Percentiles rank a stretch among this genome's conserved stretches.
Conservation (phyloP, 805 yeast species). For the Cyberlindnera xishuangbannaensis region DNA sequence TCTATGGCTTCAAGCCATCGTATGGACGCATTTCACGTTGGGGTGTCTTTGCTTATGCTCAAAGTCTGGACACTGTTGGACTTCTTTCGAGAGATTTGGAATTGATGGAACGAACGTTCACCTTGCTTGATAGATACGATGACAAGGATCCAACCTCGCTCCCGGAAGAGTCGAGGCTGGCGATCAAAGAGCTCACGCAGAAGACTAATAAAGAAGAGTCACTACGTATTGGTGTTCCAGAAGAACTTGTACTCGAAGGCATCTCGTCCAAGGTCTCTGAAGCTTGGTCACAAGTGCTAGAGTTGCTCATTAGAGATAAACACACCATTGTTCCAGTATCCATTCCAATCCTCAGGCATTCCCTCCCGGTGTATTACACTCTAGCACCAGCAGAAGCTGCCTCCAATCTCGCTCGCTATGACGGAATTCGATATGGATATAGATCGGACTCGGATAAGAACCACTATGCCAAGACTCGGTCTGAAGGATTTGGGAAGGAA, state of each 20-base stretch:
- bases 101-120: slow-evolving; percentile 43
- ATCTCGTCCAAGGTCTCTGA: slow-evolving; percentile 41
- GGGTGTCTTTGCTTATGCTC: slow-evolving; percentile 93
- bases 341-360: slow-evolving; percentile 57
- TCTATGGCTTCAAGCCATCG: slow-evolving; percentile 86
- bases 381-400: slow-evolving; percentile 92
- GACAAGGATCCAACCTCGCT: slow-evolving; percentile 75
- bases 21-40: slow-evolving; percentile 89
- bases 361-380: slow-evolving; percentile 81
- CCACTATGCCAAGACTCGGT: slow-evolving; percentile 55
- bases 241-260: slow-evolving; percentile 56
- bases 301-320: slow-evolving; percentile 32
- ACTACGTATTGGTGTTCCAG: slow-evolving; percentile 65
- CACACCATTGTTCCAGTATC: slow-evolving; percentile 57
- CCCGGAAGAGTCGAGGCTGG: slow-evolving; percentile 28
- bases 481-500: slow-evolving; percentile 68
- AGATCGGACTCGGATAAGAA: slow-evolving; percentile 36
- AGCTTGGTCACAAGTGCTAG: slow-evolving; percentile 43
- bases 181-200: slow-evolving; percentile 4
- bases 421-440: slow-evolving; percentile 82
- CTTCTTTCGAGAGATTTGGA: slow-evolving; percentile 51
- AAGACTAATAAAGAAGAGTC: too few species aligned
- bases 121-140: slow-evolving; percentile 56
- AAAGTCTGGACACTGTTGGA: slow-evolving; percentile 92
- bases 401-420: slow-evolving; percentile 84